Evolutionary conservation across 768 basidiomycete genomes (phyloP).

Genomic region (Cubamyces sp.): DNA sequence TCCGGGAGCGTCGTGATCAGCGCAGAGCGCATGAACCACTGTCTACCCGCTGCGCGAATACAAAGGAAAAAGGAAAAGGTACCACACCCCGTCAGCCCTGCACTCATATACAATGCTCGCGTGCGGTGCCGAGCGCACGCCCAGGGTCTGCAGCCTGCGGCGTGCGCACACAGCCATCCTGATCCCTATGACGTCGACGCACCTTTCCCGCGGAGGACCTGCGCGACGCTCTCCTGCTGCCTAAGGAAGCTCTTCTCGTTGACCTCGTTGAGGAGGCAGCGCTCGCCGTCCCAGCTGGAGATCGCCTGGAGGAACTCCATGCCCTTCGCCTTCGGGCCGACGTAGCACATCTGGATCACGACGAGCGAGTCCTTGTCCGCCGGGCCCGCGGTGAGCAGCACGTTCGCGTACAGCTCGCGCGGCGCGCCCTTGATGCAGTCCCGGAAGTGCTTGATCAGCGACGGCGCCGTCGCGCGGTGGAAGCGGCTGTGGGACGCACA

Average conservation of each 20-base stretch:
- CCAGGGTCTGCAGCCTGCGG: no score
- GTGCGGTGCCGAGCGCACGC: no score
- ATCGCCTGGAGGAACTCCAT: conserved; percentile 83
- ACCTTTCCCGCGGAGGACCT: conserved; percentile 87
- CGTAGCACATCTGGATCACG: conserved; percentile 90
- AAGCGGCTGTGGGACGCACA: conserved; percentile 63
- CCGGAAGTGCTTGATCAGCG: conserved; percentile 88
- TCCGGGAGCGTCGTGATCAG: conserved; percentile 85
- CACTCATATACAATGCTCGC: not conserved
- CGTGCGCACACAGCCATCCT: not conserved
- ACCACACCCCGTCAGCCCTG: conserved; percentile 1
- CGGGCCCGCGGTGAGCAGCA: conserved; percentile 89
- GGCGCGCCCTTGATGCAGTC: conserved; percentile 92
- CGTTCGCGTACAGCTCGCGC: conserved; percentile 86
- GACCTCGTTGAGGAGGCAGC: conserved; percentile 87
- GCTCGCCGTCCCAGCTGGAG: conserved; percentile 87
- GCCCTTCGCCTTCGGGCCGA: conserved; percentile 74
- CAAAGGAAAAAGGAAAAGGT: not conserved
- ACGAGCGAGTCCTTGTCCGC: conserved; percentile 82
- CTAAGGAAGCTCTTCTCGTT: conserved; percentile 86
- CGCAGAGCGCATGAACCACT: conserved; percentile 91
- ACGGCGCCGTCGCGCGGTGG: conserved; percentile 83
- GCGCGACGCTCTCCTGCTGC: conserved; percentile 92
- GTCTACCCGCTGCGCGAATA: conserved; percentile 66
- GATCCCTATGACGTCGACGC: conserved; percentile 21